Conservation (phyloP, 75 land plant genomes). For the Pinus taeda region DNA sequence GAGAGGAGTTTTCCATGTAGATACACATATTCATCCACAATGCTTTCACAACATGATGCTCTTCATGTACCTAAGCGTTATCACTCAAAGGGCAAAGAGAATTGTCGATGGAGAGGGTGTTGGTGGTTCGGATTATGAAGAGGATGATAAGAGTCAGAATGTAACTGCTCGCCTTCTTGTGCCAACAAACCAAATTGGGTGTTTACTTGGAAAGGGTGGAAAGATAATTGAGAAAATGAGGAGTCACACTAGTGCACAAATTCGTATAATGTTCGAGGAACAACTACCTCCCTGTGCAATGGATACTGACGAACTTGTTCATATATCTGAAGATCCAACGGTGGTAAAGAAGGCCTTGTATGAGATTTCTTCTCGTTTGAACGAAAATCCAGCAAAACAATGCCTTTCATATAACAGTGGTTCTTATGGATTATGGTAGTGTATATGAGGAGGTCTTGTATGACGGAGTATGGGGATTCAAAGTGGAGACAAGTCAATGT, state of each 20-base stretch:
- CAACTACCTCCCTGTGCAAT: constrained; percentile 86
- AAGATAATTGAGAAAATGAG: constrained; percentile 71
- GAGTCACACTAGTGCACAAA: constrained; percentile 66
- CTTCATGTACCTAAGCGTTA: too few relatives aligned
- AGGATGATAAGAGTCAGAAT: constrained; percentile 31
- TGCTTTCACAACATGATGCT: too few relatives aligned
- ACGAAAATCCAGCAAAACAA: constrained; percentile 88
- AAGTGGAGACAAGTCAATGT: too few relatives aligned
- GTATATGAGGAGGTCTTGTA: too few relatives aligned
- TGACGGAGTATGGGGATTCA: too few relatives aligned
- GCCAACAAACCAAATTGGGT: constrained; percentile 71
- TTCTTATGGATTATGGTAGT: not conserved
- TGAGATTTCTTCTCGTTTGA: constrained; percentile 70
- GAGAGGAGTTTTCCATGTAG: too few relatives aligned
- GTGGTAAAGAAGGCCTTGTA: constrained; percentile 78
- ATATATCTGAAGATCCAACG: constrained; percentile 73
- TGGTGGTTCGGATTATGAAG: constrained; percentile 14
- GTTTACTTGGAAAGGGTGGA: constrained; percentile 79
- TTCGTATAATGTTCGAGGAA: constrained; percentile 64
- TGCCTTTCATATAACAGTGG: constrained; percentile 52
- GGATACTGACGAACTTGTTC: constrained; percentile 89
- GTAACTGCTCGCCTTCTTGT: constrained; percentile 65
- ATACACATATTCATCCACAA: too few relatives aligned
- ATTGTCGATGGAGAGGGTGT: constrained; percentile 49
- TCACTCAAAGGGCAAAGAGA: not conserved